Conservation (phyloP, 2,329 filamentous ascomycete species). For the Colletotrichum ledebouriae region DNA sequence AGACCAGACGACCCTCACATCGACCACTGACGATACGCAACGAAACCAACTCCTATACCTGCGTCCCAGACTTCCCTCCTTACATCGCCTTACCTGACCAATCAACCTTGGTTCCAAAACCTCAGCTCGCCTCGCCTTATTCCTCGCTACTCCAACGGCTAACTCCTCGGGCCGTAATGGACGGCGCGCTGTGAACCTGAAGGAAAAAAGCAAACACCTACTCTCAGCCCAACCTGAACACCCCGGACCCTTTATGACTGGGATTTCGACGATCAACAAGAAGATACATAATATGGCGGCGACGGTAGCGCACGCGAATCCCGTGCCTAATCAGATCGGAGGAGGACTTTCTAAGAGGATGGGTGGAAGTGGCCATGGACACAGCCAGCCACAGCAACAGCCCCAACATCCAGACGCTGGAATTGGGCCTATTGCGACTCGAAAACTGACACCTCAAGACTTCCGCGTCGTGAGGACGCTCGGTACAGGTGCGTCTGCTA, state of each 20-base stretch:
- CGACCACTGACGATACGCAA: constrained; percentile 27
- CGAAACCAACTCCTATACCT: constrained; percentile 2
- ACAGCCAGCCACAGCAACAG: constrained; percentile 31
- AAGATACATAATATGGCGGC: constrained; percentile 41
- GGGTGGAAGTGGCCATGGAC: constrained; percentile 21
- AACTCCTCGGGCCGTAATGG: constrained; percentile 26
- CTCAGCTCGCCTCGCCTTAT: constrained; percentile 4
- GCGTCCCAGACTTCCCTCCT: background rate
- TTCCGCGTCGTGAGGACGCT: constrained; percentile 82
- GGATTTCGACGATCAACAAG: constrained; percentile 33
- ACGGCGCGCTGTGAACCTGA: constrained; percentile 29
- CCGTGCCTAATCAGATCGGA: constrained; percentile 36
- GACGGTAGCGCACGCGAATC: constrained; percentile 39
- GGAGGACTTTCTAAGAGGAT: constrained; percentile 40
- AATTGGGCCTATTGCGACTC: constrained; percentile 34
- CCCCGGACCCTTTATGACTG: constrained; percentile 32
- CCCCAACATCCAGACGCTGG: constrained; percentile 37
- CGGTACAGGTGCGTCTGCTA: constrained; percentile 72
- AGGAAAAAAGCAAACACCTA: constrained; percentile 16
- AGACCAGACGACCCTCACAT: constrained; percentile 13
- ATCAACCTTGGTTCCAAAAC: background rate
- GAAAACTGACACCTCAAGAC: constrained; percentile 63
- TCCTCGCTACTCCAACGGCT: background rate
- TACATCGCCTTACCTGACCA: background rate
- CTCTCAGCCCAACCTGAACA: background rate